Base-by-base conservation (phyloP, 768 basidiomycete species). In the Tremella fuciformis region DNA sequence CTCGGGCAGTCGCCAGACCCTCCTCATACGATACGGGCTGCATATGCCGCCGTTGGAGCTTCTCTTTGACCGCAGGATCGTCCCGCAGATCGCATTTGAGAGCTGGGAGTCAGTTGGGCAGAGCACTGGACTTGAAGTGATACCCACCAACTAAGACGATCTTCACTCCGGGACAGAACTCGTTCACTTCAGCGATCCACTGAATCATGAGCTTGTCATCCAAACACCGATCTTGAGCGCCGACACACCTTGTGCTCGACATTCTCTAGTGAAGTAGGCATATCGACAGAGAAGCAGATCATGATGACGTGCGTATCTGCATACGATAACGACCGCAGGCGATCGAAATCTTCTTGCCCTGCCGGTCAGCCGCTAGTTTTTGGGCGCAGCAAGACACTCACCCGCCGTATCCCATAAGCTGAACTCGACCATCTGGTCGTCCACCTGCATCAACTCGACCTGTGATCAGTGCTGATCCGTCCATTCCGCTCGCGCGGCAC, bases 361-460 rank as follows among this genome's bases (percentile, higher is more conserved):
- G 29, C 2, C 38, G 22, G 41, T 29, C 46, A 37, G 19, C 22
- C 24, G 19, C 25, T 24, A 25, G 8, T 24, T 25, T 25, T 11
- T 8, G 18, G n/a, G 8, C 54, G 24, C 39, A 52, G 44, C 8
- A 13, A 56, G 7, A 51, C 50, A 78, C 83, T 59, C 73, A 91
- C 94, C 93, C 46, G 94, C 94, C 46, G 94, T 98, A 75, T 98
- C 94, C 94, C 94, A 98, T 63, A 98, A 74, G 74, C 91, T 90
- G 44, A 99, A 81, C 71, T 98, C 93, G 13, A 97, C 87, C 26
- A 83, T 76, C 67, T 90, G 87, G 34, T 90, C 91, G 64, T 97
- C 92, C 24, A 94, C 84, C 65, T 82, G 82, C 55, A 93, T 80
- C 64, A 92, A 89, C 74, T 93, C 89, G 11, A 94, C 91, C 70